Percentiles rank a stretch among this genome's conserved stretches.
phyloP scores from a whole-genome alignment of 2,329 filamentous ascomycete species.

The Aspergillus jensenii region DNA sequence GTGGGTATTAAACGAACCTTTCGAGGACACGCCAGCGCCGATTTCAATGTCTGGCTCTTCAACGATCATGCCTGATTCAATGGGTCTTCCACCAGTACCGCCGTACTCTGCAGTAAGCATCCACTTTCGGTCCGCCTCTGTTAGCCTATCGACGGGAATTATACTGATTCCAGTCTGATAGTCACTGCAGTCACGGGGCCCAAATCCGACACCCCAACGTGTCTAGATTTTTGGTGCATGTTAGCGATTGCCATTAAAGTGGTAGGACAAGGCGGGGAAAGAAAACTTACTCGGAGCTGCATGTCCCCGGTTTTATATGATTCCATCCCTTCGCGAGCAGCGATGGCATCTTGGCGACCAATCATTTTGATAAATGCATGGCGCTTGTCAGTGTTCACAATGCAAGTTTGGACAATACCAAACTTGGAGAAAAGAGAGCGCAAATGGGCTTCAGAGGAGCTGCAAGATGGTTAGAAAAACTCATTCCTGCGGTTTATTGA shows the following conservation, averaged over 20 bases:
- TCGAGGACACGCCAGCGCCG: constrained; percentile 92
- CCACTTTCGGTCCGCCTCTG: constrained; percentile 96
- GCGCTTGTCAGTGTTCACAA: constrained; percentile 96
- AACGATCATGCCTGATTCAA: constrained; percentile 81
- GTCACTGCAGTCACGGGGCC: constrained; percentile 94
- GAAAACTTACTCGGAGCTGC: constrained; percentile 64
- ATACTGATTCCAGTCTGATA: constrained; percentile 89
- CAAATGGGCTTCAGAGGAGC: constrained; percentile 77
- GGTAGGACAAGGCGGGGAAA: not conserved
- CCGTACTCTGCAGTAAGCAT: constrained; percentile 91
- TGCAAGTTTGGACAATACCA: constrained; percentile 92
- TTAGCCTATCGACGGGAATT: constrained; percentile 89
- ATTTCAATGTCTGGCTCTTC: constrained; percentile 99
- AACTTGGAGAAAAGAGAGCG: constrained; percentile 76
- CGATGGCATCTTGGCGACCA: constrained; percentile 78
- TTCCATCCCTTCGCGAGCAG: constrained; percentile 85
- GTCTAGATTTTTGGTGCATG: constrained; percentile 57
- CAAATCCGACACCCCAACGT: constrained; percentile 96
- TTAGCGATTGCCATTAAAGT: constrained; percentile 22
- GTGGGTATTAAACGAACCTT: constrained; percentile 52
- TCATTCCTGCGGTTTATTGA: not conserved
- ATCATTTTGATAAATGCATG: constrained; percentile 99
- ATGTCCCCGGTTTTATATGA: constrained; percentile 69
- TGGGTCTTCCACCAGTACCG: constrained; percentile 79
- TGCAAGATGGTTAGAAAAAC: constrained; percentile 35